Percentiles rank a stretch among this genome's conserved stretches.
Evolutionary conservation across 495 filamentous ascomycete species (phyloP).

Genomic region (Tuber indicum): DNA sequence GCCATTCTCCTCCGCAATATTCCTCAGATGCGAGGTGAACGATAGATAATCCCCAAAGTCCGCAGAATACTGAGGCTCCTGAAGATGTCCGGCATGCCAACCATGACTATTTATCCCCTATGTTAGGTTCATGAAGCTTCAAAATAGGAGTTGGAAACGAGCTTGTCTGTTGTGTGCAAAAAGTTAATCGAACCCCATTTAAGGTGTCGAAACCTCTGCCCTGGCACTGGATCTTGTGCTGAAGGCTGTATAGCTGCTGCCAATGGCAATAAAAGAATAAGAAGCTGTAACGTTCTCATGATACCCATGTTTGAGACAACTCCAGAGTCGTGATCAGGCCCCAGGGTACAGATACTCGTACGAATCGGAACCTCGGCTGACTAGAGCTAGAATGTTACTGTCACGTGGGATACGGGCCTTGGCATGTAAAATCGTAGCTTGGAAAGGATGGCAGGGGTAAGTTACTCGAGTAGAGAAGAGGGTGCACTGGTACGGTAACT

Average conservation of each 20-base stretch:
- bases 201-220: slow-evolving; percentile 73
- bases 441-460: background rate
- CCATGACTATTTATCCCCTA: slow-evolving; percentile 66
- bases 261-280: slow-evolving; percentile 24
- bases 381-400: background rate
- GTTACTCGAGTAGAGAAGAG: no score
- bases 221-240: slow-evolving; percentile 63
- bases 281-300: slow-evolving; percentile 20
- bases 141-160: background rate
- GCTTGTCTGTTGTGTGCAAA: slow-evolving; percentile 47
- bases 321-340: background rate
- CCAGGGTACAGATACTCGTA: background rate
- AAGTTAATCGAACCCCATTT: slow-evolving; percentile 92
- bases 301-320: background rate
- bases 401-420: background rate
- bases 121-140: slow-evolving; percentile 9
- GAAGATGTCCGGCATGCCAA: slow-evolving; percentile 89
- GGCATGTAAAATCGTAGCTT: background rate
- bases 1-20: slow-evolving; percentile 67
- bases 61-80: slow-evolving; percentile 85
- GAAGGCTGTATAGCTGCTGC: slow-evolving; percentile 64
- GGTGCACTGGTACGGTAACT: no score
- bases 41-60: slow-evolving; percentile 99
- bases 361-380: background rate
- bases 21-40: slow-evolving; percentile 73